Base-by-base conservation (phyloP, 2,329 filamentous ascomycete genomes). In the Aureobasidium lini region DNA sequence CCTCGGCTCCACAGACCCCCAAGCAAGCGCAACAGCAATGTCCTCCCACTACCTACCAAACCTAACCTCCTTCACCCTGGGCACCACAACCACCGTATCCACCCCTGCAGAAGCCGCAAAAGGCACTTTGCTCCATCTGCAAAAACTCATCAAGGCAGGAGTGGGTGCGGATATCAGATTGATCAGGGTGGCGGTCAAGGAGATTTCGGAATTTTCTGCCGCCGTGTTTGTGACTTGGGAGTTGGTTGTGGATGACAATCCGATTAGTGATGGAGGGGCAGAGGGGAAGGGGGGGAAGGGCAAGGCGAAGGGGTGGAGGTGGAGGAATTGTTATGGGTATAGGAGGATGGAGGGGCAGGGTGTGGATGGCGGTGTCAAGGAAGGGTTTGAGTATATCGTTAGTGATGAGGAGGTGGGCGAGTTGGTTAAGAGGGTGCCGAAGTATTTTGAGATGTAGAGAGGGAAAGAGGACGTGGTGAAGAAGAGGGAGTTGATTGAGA, bases 1-100 rank as follows among this genome's bases (percentile, higher is more conserved):
- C 4, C 11, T 56, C 10, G 39, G 3, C 16, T 40, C 52, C 18
- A 13, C 52, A 2, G 32, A 31, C 23, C 53, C 47, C 8, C 1
- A 85, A n/a, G 37, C 23, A 7, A 6, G 23, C 31, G 57, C 58
- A 7, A 36, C 15, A 28, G 43, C 52, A 32, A 59, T 62, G 23
- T n/a, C 29, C 32, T 18, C 57, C 6, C 61, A 62, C 52, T 62
- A 62, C 57, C 23, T 47, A 0, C 42, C 57, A 8, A 43, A n/a
- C 13, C 56, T 60, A 23, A 48, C 34, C n/a, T 46, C 50, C 1
- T 57, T 57, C 8, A 57, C 53, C 47, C 36, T 57, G 23, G 57
- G 48, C 52, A 54, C 52, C 3, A 50, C 40, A 8, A 44, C 58
- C 52, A 31, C 31, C 4, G 4, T 60, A 10, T 9, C 50, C 15